Evolutionary conservation across 2,329 filamentous ascomycete genomes (phyloP).

Genomic region (Chalaropsis thielavioides): DNA sequence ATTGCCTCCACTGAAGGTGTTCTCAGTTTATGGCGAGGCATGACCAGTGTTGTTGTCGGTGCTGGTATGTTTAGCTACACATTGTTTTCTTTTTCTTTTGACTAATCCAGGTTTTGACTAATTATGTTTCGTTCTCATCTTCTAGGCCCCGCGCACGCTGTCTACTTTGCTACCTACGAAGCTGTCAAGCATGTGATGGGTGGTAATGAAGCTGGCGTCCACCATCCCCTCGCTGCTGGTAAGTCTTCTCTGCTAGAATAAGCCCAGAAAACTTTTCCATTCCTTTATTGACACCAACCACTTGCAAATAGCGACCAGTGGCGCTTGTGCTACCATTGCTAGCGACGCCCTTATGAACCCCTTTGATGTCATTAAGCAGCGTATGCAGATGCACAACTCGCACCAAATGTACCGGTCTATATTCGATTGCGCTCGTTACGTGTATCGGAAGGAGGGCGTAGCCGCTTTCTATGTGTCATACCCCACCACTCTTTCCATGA

Average conservation of each 20-base stretch:
- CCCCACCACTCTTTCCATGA: conserved; percentile 95
- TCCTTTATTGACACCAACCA: not conserved
- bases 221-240: conserved; percentile 91
- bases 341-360: conserved; percentile 99
- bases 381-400: conserved; percentile 98
- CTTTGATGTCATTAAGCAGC: conserved; percentile 98
- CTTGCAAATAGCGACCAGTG: conserved; percentile 60
- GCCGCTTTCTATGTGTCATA: conserved; percentile 96
- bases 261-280: not conserved
- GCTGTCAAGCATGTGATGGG: conserved; percentile 92
- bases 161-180: conserved; percentile 98
- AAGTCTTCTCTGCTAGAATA: conserved; percentile 24
- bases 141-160: conserved; percentile 82
- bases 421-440: conserved; percentile 69
- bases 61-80: conserved; percentile 50
- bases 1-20: conserved; percentile 85
- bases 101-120: conserved; percentile 18
- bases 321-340: conserved; percentile 87
- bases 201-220: conserved; percentile 71
- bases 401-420: conserved; percentile 72
- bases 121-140: conserved; percentile 6
- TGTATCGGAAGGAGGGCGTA: conserved; percentile 78
- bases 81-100: not conserved
- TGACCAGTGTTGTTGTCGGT: conserved; percentile 90
- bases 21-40: conserved; percentile 84